Base-by-base conservation (phyloP, 2,329 filamentous ascomycete genomes). In the Nigrograna mackinnonii region DNA sequence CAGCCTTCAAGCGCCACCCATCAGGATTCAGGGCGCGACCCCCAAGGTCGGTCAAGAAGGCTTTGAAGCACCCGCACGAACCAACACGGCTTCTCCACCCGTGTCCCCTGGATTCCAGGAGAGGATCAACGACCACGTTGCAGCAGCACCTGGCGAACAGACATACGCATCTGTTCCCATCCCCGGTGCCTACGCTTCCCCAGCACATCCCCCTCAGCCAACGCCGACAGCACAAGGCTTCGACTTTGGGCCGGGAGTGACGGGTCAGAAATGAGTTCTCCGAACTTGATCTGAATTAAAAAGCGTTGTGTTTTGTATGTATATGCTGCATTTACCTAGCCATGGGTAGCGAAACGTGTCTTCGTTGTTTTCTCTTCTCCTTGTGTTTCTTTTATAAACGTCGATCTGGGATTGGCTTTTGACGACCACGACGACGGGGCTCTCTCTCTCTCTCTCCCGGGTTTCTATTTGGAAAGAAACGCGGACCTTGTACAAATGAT, bases 131-230 rank as follows among this genome's bases (percentile, higher is more conserved):
- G 77, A 84, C 37, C 87, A 89, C 54, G 84, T 84, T 14, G 80
- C 79, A 9, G 79, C 83, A 19, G 87, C 87, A 7, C 84, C 87
- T 1, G 87, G 91, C 35, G 92, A 96, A 77, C 83, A 87, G 57
- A 83, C 84, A 36, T 96, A 96, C 68, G 91, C 85, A 11, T 75
- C 86, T 17, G 92, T 96, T 22, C 89, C 91, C 1, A 96, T 96
- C 46, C 92, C 92, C 0, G 88, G 87, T 5, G 88, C 91, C 0
- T 96, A 96, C 64, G 74, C 69, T 41, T 72, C 76, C 5, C 62
- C 75, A 35, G 58, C 64, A 42, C 73, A 67, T 39, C 73, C 74
- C 17, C 63, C 60, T 19, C 72, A 74, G 53, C 67, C 67, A 33
- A 55, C 58, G 37, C 43, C 51, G 16, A 49, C 47, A 33, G 43